phyloP scores from a whole-genome alignment of 768 basidiomycete species.

The Boletus fagicola region DNA sequence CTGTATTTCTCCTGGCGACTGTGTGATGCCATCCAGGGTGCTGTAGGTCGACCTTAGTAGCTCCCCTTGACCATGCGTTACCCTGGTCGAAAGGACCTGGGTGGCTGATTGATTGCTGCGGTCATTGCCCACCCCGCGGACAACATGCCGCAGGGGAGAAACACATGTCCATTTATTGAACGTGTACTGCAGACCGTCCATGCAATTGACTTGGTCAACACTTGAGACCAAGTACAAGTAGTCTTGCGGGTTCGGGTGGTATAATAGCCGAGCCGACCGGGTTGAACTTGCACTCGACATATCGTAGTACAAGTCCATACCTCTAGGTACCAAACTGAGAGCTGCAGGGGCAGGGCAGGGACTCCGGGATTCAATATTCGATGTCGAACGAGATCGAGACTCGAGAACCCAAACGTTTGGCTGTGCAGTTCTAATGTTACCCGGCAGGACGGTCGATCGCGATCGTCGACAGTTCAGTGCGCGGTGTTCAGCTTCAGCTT shows the following conservation, averaged over 20 bases:
- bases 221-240: neutral
- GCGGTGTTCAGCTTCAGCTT: neutral
- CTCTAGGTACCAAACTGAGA: neutral
- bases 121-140: conserved; percentile 1
- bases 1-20: conserved; percentile 9
- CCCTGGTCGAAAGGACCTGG: conserved; percentile 6
- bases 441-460: neutral
- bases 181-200: neutral
- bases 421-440: neutral
- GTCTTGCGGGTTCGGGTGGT: no score
- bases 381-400: conserved; percentile 7
- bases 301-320: no score
- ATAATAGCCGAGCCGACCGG: neutral
- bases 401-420: neutral
- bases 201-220: neutral
- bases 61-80: neutral
- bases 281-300: no score
- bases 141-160: neutral
- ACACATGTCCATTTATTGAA: neutral
- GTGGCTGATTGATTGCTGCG: conserved; percentile 4
- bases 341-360: neutral
- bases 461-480: neutral
- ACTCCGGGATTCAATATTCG: neutral
- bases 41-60: neutral
- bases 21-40: neutral